Conservation (phyloP, 495 filamentous ascomycete species). For the Corynascus novoguineensis region DNA sequence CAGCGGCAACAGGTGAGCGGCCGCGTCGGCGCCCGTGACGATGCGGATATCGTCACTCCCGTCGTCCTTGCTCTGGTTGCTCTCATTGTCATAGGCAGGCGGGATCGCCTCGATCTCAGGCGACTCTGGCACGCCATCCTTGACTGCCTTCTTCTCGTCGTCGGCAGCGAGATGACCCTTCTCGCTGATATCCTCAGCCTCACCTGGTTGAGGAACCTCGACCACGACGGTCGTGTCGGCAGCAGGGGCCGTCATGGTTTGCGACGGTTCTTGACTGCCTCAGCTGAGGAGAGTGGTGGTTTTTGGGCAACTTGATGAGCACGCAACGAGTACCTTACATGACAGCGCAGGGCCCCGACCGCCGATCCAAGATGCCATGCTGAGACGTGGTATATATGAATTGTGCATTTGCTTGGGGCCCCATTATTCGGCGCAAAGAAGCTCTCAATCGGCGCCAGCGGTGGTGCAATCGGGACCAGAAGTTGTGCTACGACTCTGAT, state of each 20-base stretch:
- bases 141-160: neutral
- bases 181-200: neutral
- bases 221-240: neutral
- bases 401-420: neutral
- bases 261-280: neutral
- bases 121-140: neutral
- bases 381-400: neutral
- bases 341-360: neutral
- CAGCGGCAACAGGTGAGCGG: constrained; percentile 34
- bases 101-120: neutral
- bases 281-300: neutral
- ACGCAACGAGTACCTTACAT: neutral
- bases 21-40: constrained; percentile 23
- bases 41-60: constrained; percentile 30
- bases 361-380: neutral
- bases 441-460: neutral
- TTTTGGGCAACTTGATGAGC: neutral
- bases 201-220: neutral
- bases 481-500: neutral
- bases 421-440: neutral
- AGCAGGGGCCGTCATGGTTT: neutral
- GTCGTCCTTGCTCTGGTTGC: constrained; percentile 18
- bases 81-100: neutral
- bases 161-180: neutral
- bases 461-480: constrained; percentile 2